Evolutionary conservation across 2,329 filamentous ascomycete species (phyloP).

Genomic region (Pyrenophora graminea): DNA sequence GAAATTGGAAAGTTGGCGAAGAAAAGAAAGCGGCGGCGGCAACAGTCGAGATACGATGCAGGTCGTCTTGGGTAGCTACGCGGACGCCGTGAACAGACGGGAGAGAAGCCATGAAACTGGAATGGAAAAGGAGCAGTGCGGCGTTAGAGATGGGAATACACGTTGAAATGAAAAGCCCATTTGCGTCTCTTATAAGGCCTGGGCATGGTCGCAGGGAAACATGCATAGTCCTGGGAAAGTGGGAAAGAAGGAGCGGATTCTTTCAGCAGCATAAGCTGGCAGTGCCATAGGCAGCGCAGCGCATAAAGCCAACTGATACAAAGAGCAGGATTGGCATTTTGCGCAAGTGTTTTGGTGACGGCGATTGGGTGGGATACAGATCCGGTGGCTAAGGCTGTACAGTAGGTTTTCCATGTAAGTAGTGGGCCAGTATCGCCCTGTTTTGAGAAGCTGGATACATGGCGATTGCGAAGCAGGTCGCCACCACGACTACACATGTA

Average conservation of each 20-base stretch:
- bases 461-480: background rate
- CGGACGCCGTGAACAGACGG: slow-evolving; percentile 26
- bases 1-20: slow-evolving; percentile 37
- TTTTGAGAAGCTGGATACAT: too few relatives aligned
- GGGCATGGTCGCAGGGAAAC: background rate
- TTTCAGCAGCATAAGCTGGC: background rate
- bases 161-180: background rate
- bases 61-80: slow-evolving; percentile 28
- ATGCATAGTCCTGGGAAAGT: background rate
- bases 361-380: slow-evolving; percentile 3
- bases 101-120: slow-evolving; percentile 15
- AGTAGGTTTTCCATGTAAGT: background rate
- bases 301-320: slow-evolving; percentile 2
- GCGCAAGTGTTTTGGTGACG: background rate
- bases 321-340: background rate
- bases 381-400: background rate
- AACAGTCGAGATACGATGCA: slow-evolving; percentile 33
- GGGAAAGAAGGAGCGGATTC: background rate
- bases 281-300: background rate
- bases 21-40: slow-evolving; percentile 37
- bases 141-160: background rate
- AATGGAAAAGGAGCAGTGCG: background rate
- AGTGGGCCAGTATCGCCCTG: background rate
- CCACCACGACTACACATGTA: background rate
- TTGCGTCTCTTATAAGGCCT: background rate